Base-by-base conservation (phyloP, 805 yeast genomes). In the Hanseniaspora vineae region DNA sequence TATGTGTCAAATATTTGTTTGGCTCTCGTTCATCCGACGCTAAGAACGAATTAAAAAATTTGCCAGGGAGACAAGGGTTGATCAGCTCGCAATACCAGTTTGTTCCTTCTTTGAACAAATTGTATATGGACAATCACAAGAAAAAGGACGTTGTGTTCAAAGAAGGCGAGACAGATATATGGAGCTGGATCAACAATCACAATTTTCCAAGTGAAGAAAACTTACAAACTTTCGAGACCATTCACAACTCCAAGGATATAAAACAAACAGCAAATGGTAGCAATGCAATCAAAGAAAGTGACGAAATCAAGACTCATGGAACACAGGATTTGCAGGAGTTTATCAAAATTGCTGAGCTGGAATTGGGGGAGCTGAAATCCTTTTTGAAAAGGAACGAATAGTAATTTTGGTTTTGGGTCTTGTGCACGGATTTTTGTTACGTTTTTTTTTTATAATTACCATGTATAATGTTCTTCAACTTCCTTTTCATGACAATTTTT, bases 141-240 rank as follows among this genome's bases (percentile, higher is more conserved):
- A 55, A 43, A 48, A 52, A 39, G 46, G 44, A 48, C 12, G 53
- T 66, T 50, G 49, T 65, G 51, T 55, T 62, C 17, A 55, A 66
- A 50, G 67, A 69, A 48, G 75, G 78, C 50, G 88, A 84, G 61
- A 68, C 72, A 15, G 71, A 72, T 20, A 58, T 84, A 42, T 84
- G 92, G 92, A 72, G 76, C 43, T 84, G 95, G 95, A 69, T 84
- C 42, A 71, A 70, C 42, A 68, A 66, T 50, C 68, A 76, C 35
- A 64, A 66, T 11, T 55, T 56, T 35, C 45, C 46, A 19, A 44
- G 47, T 23, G 35, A 42, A 37, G 42, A 39, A 12, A 11, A 6
- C 19, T 18, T 17, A 14, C 19, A 17, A 18, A 18, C 6, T 15
- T 11, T 17, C 12, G 42, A n/a, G 5, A 17, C 3, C 8, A 9